Percentiles rank a stretch among this genome's conserved stretches.
phyloP scores from a whole-genome alignment of 2,329 filamentous ascomycete species.

The Paracamarosporium sp. region DNA sequence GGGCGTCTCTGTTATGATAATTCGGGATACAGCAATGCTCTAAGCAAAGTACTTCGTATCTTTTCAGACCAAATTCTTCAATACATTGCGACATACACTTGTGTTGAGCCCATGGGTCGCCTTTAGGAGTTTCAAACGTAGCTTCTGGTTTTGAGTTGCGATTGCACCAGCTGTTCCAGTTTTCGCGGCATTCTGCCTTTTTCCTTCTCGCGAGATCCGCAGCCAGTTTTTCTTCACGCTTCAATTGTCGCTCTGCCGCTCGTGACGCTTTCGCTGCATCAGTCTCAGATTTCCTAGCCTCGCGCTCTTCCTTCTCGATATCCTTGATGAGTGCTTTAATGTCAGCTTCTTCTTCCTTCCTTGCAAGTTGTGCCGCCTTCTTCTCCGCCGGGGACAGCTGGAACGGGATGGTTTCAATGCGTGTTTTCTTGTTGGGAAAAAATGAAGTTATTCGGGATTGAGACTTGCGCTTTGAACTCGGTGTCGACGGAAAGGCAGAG shows the following conservation, averaged over 20 bases:
- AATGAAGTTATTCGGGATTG: neutral
- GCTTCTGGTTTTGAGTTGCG: neutral
- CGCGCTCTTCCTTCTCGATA: neutral
- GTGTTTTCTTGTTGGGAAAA: constrained; percentile 1
- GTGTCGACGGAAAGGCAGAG: neutral
- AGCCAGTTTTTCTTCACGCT: neutral
- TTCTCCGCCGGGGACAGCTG: neutral
- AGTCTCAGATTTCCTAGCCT: neutral
- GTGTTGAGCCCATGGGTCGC: neutral
- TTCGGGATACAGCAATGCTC: constrained; percentile 2
- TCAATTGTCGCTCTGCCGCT: neutral
- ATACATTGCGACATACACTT: neutral
- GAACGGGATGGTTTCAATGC: neutral
- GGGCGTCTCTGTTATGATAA: neutral
- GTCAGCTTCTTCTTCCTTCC: neutral
- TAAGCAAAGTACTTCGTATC: constrained; percentile 4
- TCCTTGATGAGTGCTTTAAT: neutral
- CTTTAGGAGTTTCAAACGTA: neutral
- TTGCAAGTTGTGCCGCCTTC: neutral
- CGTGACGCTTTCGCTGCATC: neutral
- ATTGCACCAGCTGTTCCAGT: constrained; percentile 1
- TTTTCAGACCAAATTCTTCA: neutral
- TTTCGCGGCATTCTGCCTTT: neutral
- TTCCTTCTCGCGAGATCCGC: neutral
- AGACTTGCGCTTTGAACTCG: neutral